Evolutionary conservation across 805 yeast genomes (phyloP).

Genomic region (Scheffersomyces spartinae): DNA sequence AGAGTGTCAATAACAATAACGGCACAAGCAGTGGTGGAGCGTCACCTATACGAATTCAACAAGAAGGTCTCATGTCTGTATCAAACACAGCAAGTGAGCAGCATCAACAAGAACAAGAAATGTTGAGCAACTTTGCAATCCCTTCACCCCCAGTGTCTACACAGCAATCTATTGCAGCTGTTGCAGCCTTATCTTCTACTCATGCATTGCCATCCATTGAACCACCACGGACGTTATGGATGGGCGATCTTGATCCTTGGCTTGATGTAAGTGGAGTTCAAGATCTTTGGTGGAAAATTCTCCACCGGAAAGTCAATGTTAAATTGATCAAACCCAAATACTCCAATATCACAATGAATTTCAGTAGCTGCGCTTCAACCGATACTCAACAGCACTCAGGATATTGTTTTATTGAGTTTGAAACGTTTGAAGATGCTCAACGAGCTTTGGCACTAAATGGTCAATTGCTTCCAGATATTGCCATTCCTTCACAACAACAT

Average conservation of each 20-base stretch:
- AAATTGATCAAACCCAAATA: constrained; percentile 47
- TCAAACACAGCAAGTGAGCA: constrained; percentile 27
- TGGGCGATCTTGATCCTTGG: constrained; percentile 81
- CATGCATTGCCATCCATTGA: constrained; percentile 5
- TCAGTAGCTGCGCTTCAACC: constrained; percentile 20
- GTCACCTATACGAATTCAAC: too few species aligned
- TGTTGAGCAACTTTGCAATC: constrained; percentile 24
- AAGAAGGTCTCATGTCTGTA: too few species aligned
- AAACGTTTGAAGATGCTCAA: constrained; percentile 55
- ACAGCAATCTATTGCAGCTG: constrained; percentile 22
- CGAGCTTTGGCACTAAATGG: constrained; percentile 60
- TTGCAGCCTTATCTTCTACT: constrained; percentile 5
- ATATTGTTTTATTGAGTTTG: constrained; percentile 72
- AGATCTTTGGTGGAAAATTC: constrained; percentile 46
- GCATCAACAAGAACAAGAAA: constrained; percentile 32
- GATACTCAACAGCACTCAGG: constrained; percentile 32
- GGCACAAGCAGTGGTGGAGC: too few species aligned
- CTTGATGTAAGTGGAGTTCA: constrained; percentile 50
- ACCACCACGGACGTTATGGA: constrained; percentile 73
- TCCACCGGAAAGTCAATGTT: constrained; percentile 47
- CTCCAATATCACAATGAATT: constrained; percentile 14
- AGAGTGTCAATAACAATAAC: too few species aligned
- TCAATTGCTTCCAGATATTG: constrained; percentile 46
- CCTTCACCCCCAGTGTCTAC: constrained; percentile 32
- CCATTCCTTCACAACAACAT: constrained; percentile 32